phyloP scores from a whole-genome alignment of 2,329 filamentous ascomycete species.

The Arthrinium puccinioides region DNA sequence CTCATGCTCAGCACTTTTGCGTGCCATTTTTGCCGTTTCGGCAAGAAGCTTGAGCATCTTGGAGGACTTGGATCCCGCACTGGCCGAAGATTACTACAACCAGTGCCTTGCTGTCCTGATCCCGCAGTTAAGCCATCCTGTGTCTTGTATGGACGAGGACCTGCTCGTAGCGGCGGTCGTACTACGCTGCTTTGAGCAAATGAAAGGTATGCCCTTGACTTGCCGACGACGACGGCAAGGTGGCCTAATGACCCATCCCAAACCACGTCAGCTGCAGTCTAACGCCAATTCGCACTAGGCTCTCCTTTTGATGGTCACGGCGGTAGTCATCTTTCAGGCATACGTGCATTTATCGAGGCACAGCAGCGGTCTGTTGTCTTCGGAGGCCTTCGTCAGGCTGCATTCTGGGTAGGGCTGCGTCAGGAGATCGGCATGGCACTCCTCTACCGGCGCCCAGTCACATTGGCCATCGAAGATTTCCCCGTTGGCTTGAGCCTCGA shows the following conservation, averaged over 20 bases:
- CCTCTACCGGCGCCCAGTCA: conserved; percentile 2
- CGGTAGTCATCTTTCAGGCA: conserved; percentile 3
- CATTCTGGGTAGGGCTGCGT: conserved; percentile 4
- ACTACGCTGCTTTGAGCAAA: conserved; percentile 2
- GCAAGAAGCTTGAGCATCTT: background rate
- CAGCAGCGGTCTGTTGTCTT: background rate
- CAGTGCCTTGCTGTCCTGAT: background rate
- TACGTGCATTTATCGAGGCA: conserved; percentile 3
- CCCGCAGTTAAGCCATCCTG: background rate
- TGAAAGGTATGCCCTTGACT: conserved; percentile 1
- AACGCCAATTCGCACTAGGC: background rate
- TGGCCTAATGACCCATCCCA: too few species aligned
- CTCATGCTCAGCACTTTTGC: background rate
- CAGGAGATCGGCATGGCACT: conserved; percentile 5
- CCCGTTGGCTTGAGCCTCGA: background rate
- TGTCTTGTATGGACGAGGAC: background rate
- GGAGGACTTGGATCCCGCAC: background rate
- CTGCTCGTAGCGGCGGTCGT: conserved; percentile 2
- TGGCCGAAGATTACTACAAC: background rate
- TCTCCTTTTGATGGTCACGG: background rate
- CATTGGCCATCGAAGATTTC: background rate
- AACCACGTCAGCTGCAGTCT: background rate
- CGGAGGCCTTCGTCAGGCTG: background rate
- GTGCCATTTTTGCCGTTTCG: background rate
- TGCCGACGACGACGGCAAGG: too few species aligned